Evolutionary conservation across 495 filamentous ascomycete genomes (phyloP).

Genomic region (Talaromyces proteolyticus): DNA sequence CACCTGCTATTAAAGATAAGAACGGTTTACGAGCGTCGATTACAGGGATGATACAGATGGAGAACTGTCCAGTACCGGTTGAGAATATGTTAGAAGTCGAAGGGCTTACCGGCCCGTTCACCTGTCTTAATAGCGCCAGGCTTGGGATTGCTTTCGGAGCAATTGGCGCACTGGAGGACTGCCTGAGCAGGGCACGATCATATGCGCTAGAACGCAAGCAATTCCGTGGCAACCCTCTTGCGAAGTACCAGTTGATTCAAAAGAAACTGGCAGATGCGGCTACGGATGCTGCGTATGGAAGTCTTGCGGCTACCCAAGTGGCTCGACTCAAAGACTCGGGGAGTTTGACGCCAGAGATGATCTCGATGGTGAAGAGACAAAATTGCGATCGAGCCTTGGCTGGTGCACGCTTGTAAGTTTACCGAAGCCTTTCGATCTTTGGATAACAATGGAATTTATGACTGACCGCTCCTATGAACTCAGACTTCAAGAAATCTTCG

Average conservation of each 20-base stretch:
- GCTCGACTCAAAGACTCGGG: slow-evolving; percentile 90
- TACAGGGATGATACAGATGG: slow-evolving; percentile 96
- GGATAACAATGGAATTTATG: no score
- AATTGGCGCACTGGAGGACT: slow-evolving; percentile 93
- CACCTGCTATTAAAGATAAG: slow-evolving; percentile 91
- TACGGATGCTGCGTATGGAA: slow-evolving; percentile 87
- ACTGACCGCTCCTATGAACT: no score
- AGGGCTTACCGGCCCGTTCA: slow-evolving; percentile 87
- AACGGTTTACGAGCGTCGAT: slow-evolving; percentile 87
- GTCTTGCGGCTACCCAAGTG: slow-evolving; percentile 80
- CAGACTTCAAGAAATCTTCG: slow-evolving; percentile 87
- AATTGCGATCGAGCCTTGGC: slow-evolving; percentile 89
- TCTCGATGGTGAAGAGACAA: slow-evolving; percentile 96
- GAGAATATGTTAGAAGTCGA: slow-evolving; percentile 93
- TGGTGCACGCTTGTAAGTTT: slow-evolving; percentile 63
- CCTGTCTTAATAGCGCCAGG: slow-evolving; percentile 87
- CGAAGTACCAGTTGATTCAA: slow-evolving; percentile 95
- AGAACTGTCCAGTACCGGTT: slow-evolving; percentile 79
- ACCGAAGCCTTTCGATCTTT: not conserved
- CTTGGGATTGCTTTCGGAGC: slow-evolving; percentile 91
- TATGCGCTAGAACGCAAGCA: slow-evolving; percentile 91
- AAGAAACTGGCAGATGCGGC: slow-evolving; percentile 93
- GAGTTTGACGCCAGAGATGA: slow-evolving; percentile 88
- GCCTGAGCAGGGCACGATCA: slow-evolving; percentile 69
- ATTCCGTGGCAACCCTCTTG: slow-evolving; percentile 93